Base-by-base conservation (phyloP, 2,329 filamentous ascomycete species). In the Penicillium nordicum region DNA sequence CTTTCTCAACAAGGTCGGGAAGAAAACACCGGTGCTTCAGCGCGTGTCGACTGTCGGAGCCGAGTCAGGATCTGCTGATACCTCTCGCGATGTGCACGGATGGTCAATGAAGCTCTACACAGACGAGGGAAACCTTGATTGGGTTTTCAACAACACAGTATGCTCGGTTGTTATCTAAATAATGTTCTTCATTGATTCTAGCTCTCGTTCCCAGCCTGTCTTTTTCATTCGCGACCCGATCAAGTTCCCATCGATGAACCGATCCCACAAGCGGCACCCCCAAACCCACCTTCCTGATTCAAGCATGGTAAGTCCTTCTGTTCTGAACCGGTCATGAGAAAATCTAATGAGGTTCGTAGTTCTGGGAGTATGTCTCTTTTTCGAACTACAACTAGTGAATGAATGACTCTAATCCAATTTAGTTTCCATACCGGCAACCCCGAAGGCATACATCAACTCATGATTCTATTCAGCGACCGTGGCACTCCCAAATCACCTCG, bases 241-340 rank as follows among this genome's bases (percentile, higher is more conserved):
- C 58, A 89, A 89, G 72, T 89, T 88, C 64, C 86, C 87, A 11
- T 79, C 85, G 59, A 83, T 88, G 66, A 88, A 88, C 48, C 84
- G 88, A 63, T 87, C 85, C 0, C 86, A 89, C 68, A 89, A 89
- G 78, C 78, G 86, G 21, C 74, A 89, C 61, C 66, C 66, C 8
- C 55, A 41, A 27, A 63, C 59, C 11, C 65, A 70, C 37, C 52
- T 62, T 34, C 63, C 64, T 34, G 64, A 72, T 55, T 27, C 57
- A 14, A 67, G 62, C 25, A 69, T 71, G 69, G 66, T 66, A 57
- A 47, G 62, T 32, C 5, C n/a, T 16, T 18, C 3, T 36, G 4
- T 5, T 37, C 21, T 10, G 18, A 27, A 27, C 10, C 14, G 5
- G 9, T 42, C 6, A 44, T 23, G 46, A 43, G 30, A 27, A 25